Evolutionary conservation across 1,284 basidiomycete species (phyloP).

Genomic region (Papiliotrema nemorosa): DNA sequence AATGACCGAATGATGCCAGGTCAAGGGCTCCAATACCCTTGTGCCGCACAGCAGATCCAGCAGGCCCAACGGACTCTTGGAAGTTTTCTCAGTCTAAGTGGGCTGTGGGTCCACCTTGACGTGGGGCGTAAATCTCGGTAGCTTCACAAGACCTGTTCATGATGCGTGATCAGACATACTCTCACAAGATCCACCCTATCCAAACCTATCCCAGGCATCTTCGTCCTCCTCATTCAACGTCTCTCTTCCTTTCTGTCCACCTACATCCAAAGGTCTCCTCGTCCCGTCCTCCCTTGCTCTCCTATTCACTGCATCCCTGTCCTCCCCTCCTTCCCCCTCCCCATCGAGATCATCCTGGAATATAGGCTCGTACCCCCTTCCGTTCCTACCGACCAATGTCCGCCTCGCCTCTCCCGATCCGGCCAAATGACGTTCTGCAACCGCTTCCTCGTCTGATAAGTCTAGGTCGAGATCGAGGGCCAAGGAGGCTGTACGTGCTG

Average conservation of each 20-base stretch:
- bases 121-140: too few relatives aligned
- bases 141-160: too few relatives aligned
- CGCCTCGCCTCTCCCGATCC: constrained; percentile 6
- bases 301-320: not conserved
- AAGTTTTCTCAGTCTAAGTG: too few relatives aligned
- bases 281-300: too few relatives aligned
- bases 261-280: constrained; percentile 15
- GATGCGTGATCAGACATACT: too few relatives aligned
- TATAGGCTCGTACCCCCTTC: constrained; percentile 23
- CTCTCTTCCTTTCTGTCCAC: constrained; percentile 31
- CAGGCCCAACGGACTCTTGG: too few relatives aligned
- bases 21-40: too few relatives aligned
- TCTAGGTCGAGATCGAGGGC: constrained; percentile 62
- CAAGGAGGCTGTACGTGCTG: constrained; percentile 48
- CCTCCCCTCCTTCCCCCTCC: not conserved
- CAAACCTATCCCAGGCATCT: constrained; percentile 38
- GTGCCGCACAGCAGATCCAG: too few relatives aligned
- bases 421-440: constrained; percentile 36
- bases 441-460: constrained; percentile 59
- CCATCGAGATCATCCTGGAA: constrained; percentile 28
- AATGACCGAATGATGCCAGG: too few relatives aligned
- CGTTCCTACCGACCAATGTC: constrained; percentile 15
- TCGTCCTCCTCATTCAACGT: constrained; percentile 37
- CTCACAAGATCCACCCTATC: too few relatives aligned
- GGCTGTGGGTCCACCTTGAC: too few relatives aligned